Base-by-base conservation (phyloP, 208 protist species). In the Balamuthia mandrillaris region DNA sequence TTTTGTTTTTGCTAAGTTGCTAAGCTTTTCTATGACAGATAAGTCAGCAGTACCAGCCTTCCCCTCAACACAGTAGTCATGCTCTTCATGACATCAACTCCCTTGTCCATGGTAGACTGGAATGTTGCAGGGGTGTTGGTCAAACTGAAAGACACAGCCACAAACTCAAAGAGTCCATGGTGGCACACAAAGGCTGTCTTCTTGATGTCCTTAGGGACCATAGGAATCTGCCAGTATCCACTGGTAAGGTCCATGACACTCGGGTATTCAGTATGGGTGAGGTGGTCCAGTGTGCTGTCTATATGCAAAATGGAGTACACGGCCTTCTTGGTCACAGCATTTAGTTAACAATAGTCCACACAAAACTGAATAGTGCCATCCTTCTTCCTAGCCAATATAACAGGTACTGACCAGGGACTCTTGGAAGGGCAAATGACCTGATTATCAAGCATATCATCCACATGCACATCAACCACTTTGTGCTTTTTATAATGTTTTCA, bases 41-140 rank as follows among this genome's bases (percentile, higher is more conserved):
- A n/a, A n/a, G n/a, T n/a, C n/a, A n/a, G n/a, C n/a, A n/a, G n/a
- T n/a, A n/a, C n/a, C n/a, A n/a, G n/a, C n/a, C n/a, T n/a, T n/a
- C n/a, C n/a, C n/a, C n/a, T n/a, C n/a, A n/a, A n/a, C n/a, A n/a
- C n/a, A n/a, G n/a, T n/a, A n/a, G n/a, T n/a, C n/a, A n/a, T n/a
- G n/a, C n/a, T n/a, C n/a, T n/a, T n/a, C n/a, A n/a, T n/a, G n/a
- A n/a, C n/a, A n/a, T n/a, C n/a, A n/a, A n/a, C n/a, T n/a, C n/a
- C n/a, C n/a, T n/a, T n/a, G 5, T 68, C 82, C 82, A 86, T 86
- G 5, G 39, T 10, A 0, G 75, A 35, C 4, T 79, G 47, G 77
- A 85, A 86, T 7, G 77, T 82, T 18, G 24, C 74, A 29, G 75
- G 65, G n/a, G 65, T 65, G 12, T 86, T 74, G 21, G 58, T 86